These are phyloP conservation scores for Nannochloropsis salina DNA, from an alignment of 108 stramenopile genomes.

Conservation along the genomic window DNA sequence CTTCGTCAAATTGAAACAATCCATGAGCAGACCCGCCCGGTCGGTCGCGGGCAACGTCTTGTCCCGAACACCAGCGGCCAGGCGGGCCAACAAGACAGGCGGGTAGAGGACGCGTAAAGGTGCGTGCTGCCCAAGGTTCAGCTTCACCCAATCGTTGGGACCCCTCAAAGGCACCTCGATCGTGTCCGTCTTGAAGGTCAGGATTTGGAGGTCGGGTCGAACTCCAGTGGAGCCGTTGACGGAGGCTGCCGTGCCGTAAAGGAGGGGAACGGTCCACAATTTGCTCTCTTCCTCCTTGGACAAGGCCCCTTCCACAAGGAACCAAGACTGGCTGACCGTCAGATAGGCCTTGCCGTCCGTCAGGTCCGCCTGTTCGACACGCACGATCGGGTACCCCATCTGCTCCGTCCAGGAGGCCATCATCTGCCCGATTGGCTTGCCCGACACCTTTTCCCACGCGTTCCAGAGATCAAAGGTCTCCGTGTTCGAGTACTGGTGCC, in stretches of 20 bases:
- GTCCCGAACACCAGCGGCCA: constrained; percentile 53
- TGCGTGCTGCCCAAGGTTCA: constrained; percentile 89
- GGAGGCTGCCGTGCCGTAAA: constrained; percentile 61
- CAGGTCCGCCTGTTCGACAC: constrained; percentile 57
- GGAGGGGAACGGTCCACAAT: constrained; percentile 84
- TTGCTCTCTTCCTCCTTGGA: constrained; percentile 63
- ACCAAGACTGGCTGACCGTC: constrained; percentile 78
- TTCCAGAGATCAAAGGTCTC: constrained; percentile 85
- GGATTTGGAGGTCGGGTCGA: constrained; percentile 66
- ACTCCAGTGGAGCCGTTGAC: constrained; percentile 57
- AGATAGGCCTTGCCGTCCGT: constrained; percentile 63
- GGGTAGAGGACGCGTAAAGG: constrained; percentile 79
- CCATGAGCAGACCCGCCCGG: constrained; percentile 75
- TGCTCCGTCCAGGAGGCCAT: constrained; percentile 82
- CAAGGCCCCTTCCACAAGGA: constrained; percentile 73
- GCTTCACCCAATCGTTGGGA: constrained; percentile 70
- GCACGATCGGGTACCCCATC: constrained; percentile 76
- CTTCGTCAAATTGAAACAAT: constrained; percentile 83
- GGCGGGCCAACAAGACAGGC: constrained; percentile 62
- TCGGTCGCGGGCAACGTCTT: constrained; percentile 67
- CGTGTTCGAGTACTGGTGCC: constrained; percentile 77
- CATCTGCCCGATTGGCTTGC: constrained; percentile 69
- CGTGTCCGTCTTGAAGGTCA: constrained; percentile 69
- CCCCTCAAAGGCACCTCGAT: constrained; percentile 61
- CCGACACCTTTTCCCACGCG: constrained; percentile 80